Evolutionary conservation across 1,284 basidiomycete species (phyloP).

Genomic region (Pascua guehoae): DNA sequence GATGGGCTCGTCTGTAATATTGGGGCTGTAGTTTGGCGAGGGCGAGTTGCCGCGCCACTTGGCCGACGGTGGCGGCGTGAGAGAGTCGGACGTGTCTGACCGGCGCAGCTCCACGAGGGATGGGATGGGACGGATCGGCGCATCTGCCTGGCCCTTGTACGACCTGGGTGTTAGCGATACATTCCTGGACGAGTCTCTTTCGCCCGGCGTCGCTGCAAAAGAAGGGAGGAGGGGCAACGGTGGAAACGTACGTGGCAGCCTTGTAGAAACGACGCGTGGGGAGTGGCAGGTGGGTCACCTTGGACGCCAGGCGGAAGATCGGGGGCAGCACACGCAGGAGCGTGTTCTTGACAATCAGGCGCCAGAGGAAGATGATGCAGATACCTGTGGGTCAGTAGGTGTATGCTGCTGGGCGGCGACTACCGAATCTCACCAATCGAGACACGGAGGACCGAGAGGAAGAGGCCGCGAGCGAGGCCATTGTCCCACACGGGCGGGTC

Average conservation of each 20-base stretch:
- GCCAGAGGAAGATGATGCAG: slow-evolving; percentile 70
- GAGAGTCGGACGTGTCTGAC: too few species aligned
- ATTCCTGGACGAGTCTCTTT: not conserved
- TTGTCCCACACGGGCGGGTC: slow-evolving; percentile 1
- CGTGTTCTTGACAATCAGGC: slow-evolving; percentile 72
- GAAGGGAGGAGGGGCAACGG: not conserved
- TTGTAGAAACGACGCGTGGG: slow-evolving; percentile 79
- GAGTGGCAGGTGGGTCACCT: slow-evolving; percentile 55
- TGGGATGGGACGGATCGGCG: slow-evolving; percentile 65
- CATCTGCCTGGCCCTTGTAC: slow-evolving; percentile 67
- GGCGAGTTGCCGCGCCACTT: too few species aligned
- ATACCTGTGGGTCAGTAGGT: slow-evolving; percentile 40
- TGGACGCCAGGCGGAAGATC: slow-evolving; percentile 66
- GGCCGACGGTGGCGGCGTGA: too few species aligned
- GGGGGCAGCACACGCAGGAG: slow-evolving; percentile 74
- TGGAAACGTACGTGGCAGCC: slow-evolving; percentile 63
- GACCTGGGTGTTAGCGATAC: slow-evolving; percentile 41
- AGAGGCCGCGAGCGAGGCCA: slow-evolving; percentile 4
- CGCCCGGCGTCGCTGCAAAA: not conserved
- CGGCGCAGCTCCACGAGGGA: slow-evolving; percentile 71
- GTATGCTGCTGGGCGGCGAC: not conserved
- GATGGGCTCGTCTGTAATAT: too few species aligned
- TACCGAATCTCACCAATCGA: slow-evolving; percentile 52
- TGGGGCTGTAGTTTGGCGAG: too few species aligned
- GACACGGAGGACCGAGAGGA: slow-evolving; percentile 60